Percentiles rank a stretch among this genome's conserved stretches.
These are phyloP conservation scores for Lyophyllum semitale DNA, from an alignment of 768 basidiomycete genomes.

Conservation along the genomic window DNA sequence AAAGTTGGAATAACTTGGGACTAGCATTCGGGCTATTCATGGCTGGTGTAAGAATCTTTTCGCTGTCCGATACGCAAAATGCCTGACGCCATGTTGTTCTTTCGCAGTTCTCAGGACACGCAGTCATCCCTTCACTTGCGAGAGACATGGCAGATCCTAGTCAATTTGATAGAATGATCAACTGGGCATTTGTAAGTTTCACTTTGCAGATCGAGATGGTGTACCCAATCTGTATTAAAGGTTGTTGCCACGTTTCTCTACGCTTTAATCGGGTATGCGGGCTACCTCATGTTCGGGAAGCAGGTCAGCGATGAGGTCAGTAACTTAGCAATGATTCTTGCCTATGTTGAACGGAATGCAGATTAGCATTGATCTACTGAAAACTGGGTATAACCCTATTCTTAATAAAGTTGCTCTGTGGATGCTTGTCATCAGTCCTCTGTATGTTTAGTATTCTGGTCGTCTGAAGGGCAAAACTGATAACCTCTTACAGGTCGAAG, in stretches of 20 bases:
- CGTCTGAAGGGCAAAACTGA: neutral
- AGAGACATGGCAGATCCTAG: slow-evolving; percentile 87
- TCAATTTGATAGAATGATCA: slow-evolving; percentile 80
- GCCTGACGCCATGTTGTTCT: slow-evolving; percentile 1
- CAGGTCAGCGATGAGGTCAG: slow-evolving; percentile 78
- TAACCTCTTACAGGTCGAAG: slow-evolving; percentile 61
- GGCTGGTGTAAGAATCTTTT: slow-evolving; percentile 66
- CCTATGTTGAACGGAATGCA: slow-evolving; percentile 27
- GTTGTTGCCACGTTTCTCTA: slow-evolving; percentile 63
- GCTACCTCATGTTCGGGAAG: slow-evolving; percentile 91
- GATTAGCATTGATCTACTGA: slow-evolving; percentile 83
- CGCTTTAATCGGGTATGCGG: slow-evolving; percentile 71
- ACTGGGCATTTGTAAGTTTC: slow-evolving; percentile 77
- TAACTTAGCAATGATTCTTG: neutral
- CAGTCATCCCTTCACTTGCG: slow-evolving; percentile 87
- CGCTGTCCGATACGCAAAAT: neutral
- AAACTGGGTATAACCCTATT: slow-evolving; percentile 68
- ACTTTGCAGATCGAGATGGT: neutral
- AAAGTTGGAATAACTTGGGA: slow-evolving; percentile 60
- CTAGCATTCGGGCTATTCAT: slow-evolving; percentile 89
- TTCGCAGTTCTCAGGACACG: slow-evolving; percentile 83
- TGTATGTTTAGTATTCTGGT: slow-evolving; percentile 46
- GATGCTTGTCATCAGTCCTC: slow-evolving; percentile 80
- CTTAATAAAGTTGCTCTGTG: slow-evolving; percentile 80
- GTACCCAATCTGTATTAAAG: slow-evolving; percentile 35